Evolutionary conservation across 2,329 filamentous ascomycete genomes (phyloP).

Genomic region (Talaromyces sp.): DNA sequence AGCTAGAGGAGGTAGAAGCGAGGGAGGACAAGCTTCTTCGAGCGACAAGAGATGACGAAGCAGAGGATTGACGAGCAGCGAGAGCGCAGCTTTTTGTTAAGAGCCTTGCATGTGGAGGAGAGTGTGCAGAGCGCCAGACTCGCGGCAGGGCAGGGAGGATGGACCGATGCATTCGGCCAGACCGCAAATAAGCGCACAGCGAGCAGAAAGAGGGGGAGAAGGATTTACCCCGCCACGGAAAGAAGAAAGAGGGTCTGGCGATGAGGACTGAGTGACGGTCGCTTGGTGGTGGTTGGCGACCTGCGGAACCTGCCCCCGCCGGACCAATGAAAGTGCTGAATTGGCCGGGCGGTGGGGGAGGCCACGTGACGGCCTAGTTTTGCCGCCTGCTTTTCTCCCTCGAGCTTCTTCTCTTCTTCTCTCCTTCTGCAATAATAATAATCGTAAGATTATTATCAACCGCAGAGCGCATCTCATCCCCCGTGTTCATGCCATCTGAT

Average conservation of each 20-base stretch:
- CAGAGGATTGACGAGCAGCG: not conserved
- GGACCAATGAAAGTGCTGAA: not conserved
- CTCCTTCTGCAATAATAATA: too few species aligned
- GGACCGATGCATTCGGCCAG: conserved; percentile 1
- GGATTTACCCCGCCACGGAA: not conserved
- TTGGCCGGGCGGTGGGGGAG: not conserved
- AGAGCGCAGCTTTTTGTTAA: not conserved
- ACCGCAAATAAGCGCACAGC: not conserved
- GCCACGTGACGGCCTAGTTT: not conserved
- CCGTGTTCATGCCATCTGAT: not conserved
- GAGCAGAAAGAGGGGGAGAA: not conserved
- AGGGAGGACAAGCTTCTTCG: not conserved
- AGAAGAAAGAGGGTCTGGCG: not conserved
- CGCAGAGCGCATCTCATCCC: not conserved
- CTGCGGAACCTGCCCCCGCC: not conserved
- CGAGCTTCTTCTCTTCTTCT: not conserved
- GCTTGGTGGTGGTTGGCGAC: not conserved
- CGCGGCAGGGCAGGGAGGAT: not conserved
- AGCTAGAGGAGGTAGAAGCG: conserved; percentile 6
- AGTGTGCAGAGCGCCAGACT: not conserved
- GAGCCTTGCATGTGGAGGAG: not conserved
- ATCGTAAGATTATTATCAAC: not conserved
- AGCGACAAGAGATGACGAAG: not conserved
- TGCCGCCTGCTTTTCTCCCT: not conserved
- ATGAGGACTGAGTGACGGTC: not conserved